These are phyloP conservation scores for Chondrostereum purpureum DNA, from an alignment of 1,284 basidiomycete species.

Conservation along the genomic window DNA sequence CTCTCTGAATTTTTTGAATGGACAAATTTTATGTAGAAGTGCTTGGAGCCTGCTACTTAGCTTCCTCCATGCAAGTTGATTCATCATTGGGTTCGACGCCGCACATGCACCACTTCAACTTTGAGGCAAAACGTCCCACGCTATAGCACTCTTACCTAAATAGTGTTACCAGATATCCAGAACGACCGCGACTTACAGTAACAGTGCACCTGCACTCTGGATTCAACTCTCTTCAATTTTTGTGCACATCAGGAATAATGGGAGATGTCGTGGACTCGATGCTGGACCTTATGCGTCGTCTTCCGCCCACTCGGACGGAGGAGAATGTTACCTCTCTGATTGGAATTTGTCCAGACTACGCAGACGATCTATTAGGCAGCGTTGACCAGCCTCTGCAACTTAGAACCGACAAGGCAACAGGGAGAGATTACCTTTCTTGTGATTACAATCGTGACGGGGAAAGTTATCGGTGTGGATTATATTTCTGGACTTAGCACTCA, in stretches of 20 bases:
- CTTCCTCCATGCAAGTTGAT: too few species aligned
- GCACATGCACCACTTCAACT: too few species aligned
- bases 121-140: too few species aligned
- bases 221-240: too few species aligned
- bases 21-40: too few species aligned
- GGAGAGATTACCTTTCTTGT: slow-evolving; percentile 89
- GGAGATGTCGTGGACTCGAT: slow-evolving; percentile 78
- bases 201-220: too few species aligned
- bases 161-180: too few species aligned
- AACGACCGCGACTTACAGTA: too few species aligned
- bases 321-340: slow-evolving; percentile 83
- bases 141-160: too few species aligned
- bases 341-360: slow-evolving; percentile 85
- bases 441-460: slow-evolving; percentile 98
- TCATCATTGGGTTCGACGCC: too few species aligned
- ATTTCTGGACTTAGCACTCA: slow-evolving; percentile 1
- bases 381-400: slow-evolving; percentile 94
- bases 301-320: slow-evolving; percentile 89
- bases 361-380: slow-evolving; percentile 91
- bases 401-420: slow-evolving; percentile 71
- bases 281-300: slow-evolving; percentile 92
- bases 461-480: slow-evolving; percentile 81
- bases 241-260: slow-evolving; percentile 36
- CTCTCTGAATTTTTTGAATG: too few species aligned
- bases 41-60: too few species aligned